Base-by-base conservation (phyloP, 2,329 filamentous ascomycete genomes). In the Ophiocordyceps robertsii region DNA sequence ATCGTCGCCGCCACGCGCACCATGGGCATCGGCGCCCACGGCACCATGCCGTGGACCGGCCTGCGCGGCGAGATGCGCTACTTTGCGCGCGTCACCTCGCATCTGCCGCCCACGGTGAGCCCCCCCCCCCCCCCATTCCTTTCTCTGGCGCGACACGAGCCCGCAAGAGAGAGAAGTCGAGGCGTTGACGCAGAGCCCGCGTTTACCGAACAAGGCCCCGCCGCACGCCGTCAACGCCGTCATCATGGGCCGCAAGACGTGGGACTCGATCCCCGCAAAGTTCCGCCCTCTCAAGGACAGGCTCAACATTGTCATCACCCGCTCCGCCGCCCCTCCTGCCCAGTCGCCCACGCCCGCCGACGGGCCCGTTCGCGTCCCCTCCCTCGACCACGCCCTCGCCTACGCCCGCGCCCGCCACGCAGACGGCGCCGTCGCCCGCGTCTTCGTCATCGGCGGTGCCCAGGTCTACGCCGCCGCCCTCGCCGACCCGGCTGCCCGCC, bases 231-330 rank as follows among this genome's bases (percentile, higher is more conserved):
- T 66, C 50, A 90, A 89, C 60, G 84, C 85, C 16, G 85, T 96
- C 41, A 82, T 98, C 52, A 98, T 98, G 92, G 92, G 92, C 46
- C 84, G 92, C 56, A 95, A 93, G 64, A 98, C 92, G 0, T 98
- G 90, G 82, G 87, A 94, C 41, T 87, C 80, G 49, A 90, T 98
- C 46, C 90, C 92, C 2, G 57, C 69, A 7, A 73, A 70, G 41
- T 88, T 92, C 58, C 74, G 88, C 3, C 92, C 92, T 16, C 70
- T 98, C 30, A 80, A 77, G 47, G 82, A 79, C 47, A 72, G 92
- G 10, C 68, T 88, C 40, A 96, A 95, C 61, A 76, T 95, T 35
- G 76, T 96, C 49, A 69, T 98, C 51, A 84, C 79, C 47, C 70
- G 81, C 38, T 67, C 68, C 13, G 60, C 67, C 29, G 24, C 49